Conservation (phyloP, 495 filamentous ascomycete species). For the Trichocladium uniseriatum region DNA sequence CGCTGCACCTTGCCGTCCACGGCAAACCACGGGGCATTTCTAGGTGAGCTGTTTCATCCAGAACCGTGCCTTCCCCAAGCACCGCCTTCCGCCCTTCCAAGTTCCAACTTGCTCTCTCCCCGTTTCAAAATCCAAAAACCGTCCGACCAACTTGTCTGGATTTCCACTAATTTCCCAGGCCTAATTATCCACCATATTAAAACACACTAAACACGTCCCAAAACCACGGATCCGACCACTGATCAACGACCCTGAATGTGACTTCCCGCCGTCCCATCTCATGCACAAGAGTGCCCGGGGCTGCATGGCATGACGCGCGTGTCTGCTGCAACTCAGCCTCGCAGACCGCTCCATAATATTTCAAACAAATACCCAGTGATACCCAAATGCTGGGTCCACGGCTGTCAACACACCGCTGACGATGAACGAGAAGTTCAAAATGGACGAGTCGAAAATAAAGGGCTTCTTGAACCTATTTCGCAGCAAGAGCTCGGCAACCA, state of each 20-base stretch:
- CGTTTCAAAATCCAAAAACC: too few species aligned
- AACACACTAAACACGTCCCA: too few species aligned
- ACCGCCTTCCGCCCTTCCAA: too few species aligned
- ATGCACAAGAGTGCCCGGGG: too few species aligned
- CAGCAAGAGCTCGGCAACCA: constrained; percentile 13
- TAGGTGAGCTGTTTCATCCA: too few species aligned
- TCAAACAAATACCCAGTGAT: constrained; percentile 1
- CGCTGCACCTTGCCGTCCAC: neutral
- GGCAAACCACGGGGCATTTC: too few species aligned
- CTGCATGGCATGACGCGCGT: constrained; percentile 1
- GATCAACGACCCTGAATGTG: neutral
- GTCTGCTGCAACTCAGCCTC: constrained; percentile 3
- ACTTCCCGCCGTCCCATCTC: neutral
- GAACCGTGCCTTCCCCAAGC: too few species aligned
- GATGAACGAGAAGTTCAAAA: too few species aligned
- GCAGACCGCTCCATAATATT: neutral
- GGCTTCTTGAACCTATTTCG: constrained; percentile 15
- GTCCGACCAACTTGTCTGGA: too few species aligned
- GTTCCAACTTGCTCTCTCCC: too few species aligned
- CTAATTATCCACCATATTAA: too few species aligned
- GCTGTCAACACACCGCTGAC: neutral
- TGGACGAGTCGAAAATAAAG: constrained; percentile 15
- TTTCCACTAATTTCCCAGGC: too few species aligned
- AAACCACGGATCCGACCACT: neutral
- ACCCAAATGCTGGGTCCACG: neutral